phyloP scores from a whole-genome alignment of 306 rosid genomes.

The Dalbergia cochinchinensis region DNA sequence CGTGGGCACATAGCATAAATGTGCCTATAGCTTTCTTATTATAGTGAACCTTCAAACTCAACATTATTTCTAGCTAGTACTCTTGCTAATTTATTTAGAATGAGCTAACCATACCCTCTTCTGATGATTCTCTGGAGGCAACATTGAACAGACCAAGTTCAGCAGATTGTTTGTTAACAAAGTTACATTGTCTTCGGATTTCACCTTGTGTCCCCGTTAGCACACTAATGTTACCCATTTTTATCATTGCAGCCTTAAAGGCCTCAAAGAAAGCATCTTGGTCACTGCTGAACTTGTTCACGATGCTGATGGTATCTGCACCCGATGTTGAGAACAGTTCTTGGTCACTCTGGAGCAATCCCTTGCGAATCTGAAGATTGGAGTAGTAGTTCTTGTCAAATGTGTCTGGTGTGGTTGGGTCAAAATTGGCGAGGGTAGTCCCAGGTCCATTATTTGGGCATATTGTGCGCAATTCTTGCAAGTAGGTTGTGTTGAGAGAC shows the following conservation, averaged over 20 bases:
- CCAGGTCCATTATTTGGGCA: slow-evolving; percentile 43
- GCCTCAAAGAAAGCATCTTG: slow-evolving; percentile 29
- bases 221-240: slow-evolving; percentile 48
- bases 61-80: neutral
- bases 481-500: slow-evolving; percentile 44
- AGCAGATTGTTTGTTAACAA: slow-evolving; percentile 47
- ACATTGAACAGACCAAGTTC: neutral
- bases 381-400: slow-evolving; percentile 49
- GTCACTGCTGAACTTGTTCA: slow-evolving; percentile 19
- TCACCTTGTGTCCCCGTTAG: slow-evolving; percentile 43
- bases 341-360: slow-evolving; percentile 55
- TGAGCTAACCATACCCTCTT: slow-evolving; percentile 32
- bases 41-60: neutral
- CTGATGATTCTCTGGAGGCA: slow-evolving; percentile 25
- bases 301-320: slow-evolving; percentile 40
- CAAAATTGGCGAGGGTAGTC: slow-evolving; percentile 28
- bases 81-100: neutral
- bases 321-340: slow-evolving; percentile 49
- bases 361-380: slow-evolving; percentile 46
- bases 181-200: slow-evolving; percentile 47
- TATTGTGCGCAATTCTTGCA: slow-evolving; percentile 6
- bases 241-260: slow-evolving; percentile 46
- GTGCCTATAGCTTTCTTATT: neutral
- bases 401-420: slow-evolving; percentile 41
- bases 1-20: neutral